Evolutionary conservation across 164 flowering plant genomes (phyloP).

Genomic region (Piper longum): DNA sequence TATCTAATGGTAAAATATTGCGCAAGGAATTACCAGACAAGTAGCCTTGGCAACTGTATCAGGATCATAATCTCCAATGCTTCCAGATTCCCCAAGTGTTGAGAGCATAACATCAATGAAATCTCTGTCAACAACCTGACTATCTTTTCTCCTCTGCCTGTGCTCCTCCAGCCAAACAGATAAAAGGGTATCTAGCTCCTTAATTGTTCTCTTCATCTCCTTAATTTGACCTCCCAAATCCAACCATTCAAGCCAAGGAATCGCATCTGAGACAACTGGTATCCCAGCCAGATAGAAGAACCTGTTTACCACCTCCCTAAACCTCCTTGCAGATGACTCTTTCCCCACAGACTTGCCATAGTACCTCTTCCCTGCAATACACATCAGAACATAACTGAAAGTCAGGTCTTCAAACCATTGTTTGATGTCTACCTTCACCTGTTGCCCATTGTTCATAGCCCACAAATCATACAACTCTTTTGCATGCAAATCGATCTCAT

Average conservation of each 20-base stretch:
- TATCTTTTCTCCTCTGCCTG: neutral
- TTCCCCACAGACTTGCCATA: neutral
- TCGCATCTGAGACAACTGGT: conserved; percentile 10
- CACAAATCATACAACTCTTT: conserved; percentile 6
- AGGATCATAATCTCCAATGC: neutral
- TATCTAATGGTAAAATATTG: too few relatives aligned
- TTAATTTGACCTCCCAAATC: conserved; percentile 13
- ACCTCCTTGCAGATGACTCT: neutral
- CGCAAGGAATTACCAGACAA: neutral
- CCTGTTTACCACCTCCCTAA: conserved; percentile 2
- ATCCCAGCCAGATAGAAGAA: conserved; percentile 4
- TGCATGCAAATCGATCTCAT: conserved; percentile 7
- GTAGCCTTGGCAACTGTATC: neutral
- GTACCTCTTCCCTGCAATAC: conserved; percentile 15
- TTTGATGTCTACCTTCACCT: conserved; percentile 9
- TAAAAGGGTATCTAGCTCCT: neutral
- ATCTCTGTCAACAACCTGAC: neutral
- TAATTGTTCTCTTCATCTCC: conserved; percentile 9
- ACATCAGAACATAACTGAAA: conserved; percentile 8
- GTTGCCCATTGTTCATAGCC: neutral
- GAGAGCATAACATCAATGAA: neutral
- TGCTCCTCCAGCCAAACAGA: neutral
- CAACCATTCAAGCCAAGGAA: conserved; percentile 14
- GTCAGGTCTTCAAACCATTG: conserved; percentile 8
- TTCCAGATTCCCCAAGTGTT: neutral